These are phyloP conservation scores for Hypoxylon sp. DNA, from an alignment of 2,329 filamentous ascomycete genomes.

Conservation along the genomic window DNA sequence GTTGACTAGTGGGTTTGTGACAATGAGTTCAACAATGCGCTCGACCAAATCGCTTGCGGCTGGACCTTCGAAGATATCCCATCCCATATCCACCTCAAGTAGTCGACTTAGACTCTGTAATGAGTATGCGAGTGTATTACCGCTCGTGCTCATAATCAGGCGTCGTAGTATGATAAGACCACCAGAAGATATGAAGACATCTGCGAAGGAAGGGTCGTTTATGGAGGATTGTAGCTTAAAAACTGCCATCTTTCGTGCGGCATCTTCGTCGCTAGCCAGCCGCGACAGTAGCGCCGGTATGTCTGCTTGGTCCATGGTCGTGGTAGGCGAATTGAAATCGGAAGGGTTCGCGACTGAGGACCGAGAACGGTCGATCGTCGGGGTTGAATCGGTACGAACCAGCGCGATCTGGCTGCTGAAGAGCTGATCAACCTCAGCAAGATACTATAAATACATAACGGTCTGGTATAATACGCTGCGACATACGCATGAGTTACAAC, in stretches of 20 bases:
- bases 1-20: slow-evolving; percentile 96
- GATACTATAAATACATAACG: slow-evolving; percentile 42
- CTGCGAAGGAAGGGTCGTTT: slow-evolving; percentile 95
- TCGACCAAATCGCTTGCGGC: slow-evolving; percentile 77
- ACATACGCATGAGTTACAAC: slow-evolving; percentile 9
- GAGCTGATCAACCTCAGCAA: slow-evolving; percentile 24
- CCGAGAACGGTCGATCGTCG: slow-evolving; percentile 23
- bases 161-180: slow-evolving; percentile 86
- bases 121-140: slow-evolving; percentile 96
- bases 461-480: slow-evolving; percentile 14
- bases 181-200: slow-evolving; percentile 93
- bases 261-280: slow-evolving; percentile 82
- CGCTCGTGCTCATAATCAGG: slow-evolving; percentile 85
- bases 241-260: slow-evolving; percentile 96
- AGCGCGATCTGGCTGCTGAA: slow-evolving; percentile 34
- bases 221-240: slow-evolving; percentile 98
- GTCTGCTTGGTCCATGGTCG: slow-evolving; percentile 75
- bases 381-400: slow-evolving; percentile 25
- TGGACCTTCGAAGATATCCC: slow-evolving; percentile 84
- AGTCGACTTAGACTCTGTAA: slow-evolving; percentile 89
- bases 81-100: slow-evolving; percentile 97
- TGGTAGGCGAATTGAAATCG: slow-evolving; percentile 17
- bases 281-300: slow-evolving; percentile 76
- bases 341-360: slow-evolving; percentile 28
- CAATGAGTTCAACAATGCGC: slow-evolving; percentile 90